Conservation (phyloP, 495 filamentous ascomycete genomes). For the Daldinia caldariorum region DNA sequence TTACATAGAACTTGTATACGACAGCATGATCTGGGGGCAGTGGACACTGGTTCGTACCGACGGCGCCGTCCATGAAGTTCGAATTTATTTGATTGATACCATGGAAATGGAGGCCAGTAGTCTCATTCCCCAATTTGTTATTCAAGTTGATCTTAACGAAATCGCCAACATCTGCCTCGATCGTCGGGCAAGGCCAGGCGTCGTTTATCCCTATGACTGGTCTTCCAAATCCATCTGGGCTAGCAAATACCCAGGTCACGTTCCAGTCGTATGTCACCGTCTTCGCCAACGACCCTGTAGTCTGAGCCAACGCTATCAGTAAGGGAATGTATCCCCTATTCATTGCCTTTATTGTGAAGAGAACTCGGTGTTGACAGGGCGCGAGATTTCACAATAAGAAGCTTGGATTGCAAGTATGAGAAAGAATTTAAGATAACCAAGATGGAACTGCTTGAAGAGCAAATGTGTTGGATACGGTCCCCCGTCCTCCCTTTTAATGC, state of each 20-base stretch:
- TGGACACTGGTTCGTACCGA: constrained; percentile 74
- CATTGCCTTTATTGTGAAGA: constrained; percentile 15
- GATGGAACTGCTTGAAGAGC: constrained; percentile 30
- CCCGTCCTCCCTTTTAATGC: constrained; percentile 24
- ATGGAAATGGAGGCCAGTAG: constrained; percentile 82
- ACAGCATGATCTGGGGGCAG: constrained; percentile 69
- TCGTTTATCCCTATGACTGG: constrained; percentile 83
- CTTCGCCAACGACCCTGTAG: constrained; percentile 40
- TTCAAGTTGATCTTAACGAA: constrained; percentile 72
- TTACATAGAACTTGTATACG: constrained; percentile 73
- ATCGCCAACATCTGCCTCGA: constrained; percentile 78
- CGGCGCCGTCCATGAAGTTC: constrained; percentile 78
- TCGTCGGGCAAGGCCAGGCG: constrained; percentile 74
- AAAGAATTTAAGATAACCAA: constrained; percentile 9
- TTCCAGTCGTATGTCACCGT: constrained; percentile 65
- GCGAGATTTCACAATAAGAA: constrained; percentile 9
- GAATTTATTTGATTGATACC: constrained; percentile 78
- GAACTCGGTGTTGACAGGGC: constrained; percentile 25
- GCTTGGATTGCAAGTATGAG: constrained; percentile 7
- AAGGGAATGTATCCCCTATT: constrained; percentile 27
- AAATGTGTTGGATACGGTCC: constrained; percentile 26
- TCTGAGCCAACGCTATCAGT: constrained; percentile 38
- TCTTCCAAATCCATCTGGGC: constrained; percentile 71
- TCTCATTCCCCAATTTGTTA: constrained; percentile 78
- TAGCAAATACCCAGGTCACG: constrained; percentile 74